A percentile compares a stretch with the other conserved stretches of the same genome.
These are phyloP conservation scores for Tetracladium setigerum DNA, from an alignment of 495 filamentous ascomycete species.

Conservation along the genomic window DNA sequence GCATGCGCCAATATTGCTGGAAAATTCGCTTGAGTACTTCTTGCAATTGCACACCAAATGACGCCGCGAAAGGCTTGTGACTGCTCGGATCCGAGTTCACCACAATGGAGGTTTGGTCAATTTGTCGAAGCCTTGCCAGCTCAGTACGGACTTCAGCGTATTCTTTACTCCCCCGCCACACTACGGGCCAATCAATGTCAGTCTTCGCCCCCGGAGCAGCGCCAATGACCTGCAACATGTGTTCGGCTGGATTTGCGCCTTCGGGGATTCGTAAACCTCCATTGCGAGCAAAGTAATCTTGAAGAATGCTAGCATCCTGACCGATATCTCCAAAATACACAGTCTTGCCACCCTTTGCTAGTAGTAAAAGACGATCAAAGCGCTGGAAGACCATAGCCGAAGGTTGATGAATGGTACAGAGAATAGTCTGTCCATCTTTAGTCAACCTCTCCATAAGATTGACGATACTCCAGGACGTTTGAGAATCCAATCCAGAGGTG, in stretches of 20 bases:
- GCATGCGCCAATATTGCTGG: slow-evolving; percentile 52
- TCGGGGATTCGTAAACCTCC: slow-evolving; percentile 61
- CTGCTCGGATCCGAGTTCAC: slow-evolving; percentile 20
- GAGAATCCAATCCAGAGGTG: slow-evolving; percentile 30
- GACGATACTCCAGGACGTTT: slow-evolving; percentile 79
- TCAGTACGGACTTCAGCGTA: slow-evolving; percentile 57
- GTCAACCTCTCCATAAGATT: slow-evolving; percentile 71
- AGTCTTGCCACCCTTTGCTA: slow-evolving; percentile 57
- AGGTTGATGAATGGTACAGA: slow-evolving; percentile 90
- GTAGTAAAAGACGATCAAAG: slow-evolving; percentile 72
- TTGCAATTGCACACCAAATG: slow-evolving; percentile 44
- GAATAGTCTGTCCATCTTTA: slow-evolving; percentile 74
- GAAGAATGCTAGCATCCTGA: slow-evolving; percentile 49
- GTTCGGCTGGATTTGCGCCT: slow-evolving; percentile 82
- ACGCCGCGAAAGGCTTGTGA: slow-evolving; percentile 48
- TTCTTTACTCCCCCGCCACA: slow-evolving; percentile 73
- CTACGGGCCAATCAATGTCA: slow-evolving; percentile 70
- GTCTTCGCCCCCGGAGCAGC: slow-evolving; percentile 70
- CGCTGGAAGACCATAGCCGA: slow-evolving; percentile 81
- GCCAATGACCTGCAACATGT: slow-evolving; percentile 87
- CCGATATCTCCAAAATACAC: slow-evolving; percentile 77
- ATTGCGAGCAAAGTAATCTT: slow-evolving; percentile 62
- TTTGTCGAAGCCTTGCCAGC: slow-evolving; percentile 56
- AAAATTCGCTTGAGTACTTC: slow-evolving; percentile 50
- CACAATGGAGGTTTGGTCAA: slow-evolving; percentile 29